Evolutionary conservation across 441 rosid species (phyloP).

Genomic region (Pelargonium myrrhifolium): DNA sequence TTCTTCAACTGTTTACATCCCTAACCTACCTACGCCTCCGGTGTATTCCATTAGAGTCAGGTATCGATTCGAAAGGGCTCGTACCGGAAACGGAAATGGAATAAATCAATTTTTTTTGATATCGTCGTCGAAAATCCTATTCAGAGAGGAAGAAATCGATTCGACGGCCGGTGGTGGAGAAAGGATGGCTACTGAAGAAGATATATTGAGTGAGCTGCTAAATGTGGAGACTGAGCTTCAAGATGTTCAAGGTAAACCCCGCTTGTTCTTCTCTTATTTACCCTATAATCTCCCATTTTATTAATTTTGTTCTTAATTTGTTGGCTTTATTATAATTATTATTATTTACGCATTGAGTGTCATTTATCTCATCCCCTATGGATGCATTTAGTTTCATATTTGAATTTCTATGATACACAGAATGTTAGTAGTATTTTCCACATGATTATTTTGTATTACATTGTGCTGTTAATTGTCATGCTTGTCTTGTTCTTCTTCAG

Average conservation of each 20-base stretch:
- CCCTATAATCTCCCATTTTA: background rate
- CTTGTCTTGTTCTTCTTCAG: conserved; percentile 27
- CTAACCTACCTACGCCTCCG: no score
- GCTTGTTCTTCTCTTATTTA: background rate
- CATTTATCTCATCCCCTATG: background rate
- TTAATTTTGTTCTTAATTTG: background rate
- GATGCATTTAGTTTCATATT: background rate
- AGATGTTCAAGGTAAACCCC: conserved; percentile 48
- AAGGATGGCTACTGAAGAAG: conserved; percentile 37
- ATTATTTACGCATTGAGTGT: background rate
- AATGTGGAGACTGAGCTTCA: conserved; percentile 41
- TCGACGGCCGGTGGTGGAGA: conserved; percentile 1
- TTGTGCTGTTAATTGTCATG: conserved; percentile 7
- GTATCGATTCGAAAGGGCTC: background rate
- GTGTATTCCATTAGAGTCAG: background rate
- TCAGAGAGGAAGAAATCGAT: background rate
- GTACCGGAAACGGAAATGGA: background rate
- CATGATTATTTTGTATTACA: background rate
- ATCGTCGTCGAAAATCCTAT: background rate
- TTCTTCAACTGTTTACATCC: no score
- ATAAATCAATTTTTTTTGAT: background rate
- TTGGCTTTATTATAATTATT: background rate
- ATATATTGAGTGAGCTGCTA: conserved; percentile 44
- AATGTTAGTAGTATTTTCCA: no score
- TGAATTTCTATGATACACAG: background rate